A percentile compares a stretch with the other conserved stretches of the same genome.
Evolutionary conservation across 2,329 filamentous ascomycete genomes (phyloP).

Genomic region (Fusarium sp.): DNA sequence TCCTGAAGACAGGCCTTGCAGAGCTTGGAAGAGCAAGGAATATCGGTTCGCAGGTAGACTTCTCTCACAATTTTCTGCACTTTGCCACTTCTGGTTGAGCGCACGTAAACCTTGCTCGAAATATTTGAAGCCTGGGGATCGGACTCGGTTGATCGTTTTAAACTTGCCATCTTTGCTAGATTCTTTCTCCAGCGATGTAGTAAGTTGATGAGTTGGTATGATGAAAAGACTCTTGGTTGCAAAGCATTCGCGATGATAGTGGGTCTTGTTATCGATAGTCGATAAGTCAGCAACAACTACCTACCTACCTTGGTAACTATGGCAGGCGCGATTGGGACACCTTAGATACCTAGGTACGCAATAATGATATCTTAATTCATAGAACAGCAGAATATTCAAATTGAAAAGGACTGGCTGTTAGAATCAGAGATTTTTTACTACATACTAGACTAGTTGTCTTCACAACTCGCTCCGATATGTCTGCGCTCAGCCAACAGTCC

Average conservation of each 20-base stretch:
- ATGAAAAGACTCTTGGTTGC: slow-evolving; percentile 37
- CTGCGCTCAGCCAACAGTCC: not conserved
- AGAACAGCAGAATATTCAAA: not conserved
- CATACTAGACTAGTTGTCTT: not conserved
- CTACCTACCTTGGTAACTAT: not conserved
- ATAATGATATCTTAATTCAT: not conserved
- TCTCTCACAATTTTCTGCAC: slow-evolving; percentile 99
- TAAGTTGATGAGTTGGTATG: slow-evolving; percentile 20
- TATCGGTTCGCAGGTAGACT: slow-evolving; percentile 94
- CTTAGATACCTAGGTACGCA: not conserved
- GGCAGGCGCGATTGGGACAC: not conserved
- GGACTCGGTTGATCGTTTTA: slow-evolving; percentile 67
- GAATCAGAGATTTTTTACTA: not conserved
- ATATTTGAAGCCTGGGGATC: slow-evolving; percentile 75
- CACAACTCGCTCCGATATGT: not conserved
- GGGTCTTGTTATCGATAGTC: slow-evolving; percentile 51
- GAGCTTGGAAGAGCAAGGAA: slow-evolving; percentile 93
- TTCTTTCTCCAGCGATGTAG: slow-evolving; percentile 1
- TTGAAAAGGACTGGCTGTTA: not conserved
- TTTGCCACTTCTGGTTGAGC: slow-evolving; percentile 94
- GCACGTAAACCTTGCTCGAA: slow-evolving; percentile 94
- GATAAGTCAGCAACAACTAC: slow-evolving; percentile 36
- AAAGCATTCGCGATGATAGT: slow-evolving; percentile 40
- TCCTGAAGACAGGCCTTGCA: slow-evolving; percentile 79
- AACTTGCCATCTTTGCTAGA: slow-evolving; percentile 66